Percentiles rank a stretch among this genome's conserved stretches.
phyloP scores from a whole-genome alignment of 257 asterid genomes.

The Gentiana macrophylla region DNA sequence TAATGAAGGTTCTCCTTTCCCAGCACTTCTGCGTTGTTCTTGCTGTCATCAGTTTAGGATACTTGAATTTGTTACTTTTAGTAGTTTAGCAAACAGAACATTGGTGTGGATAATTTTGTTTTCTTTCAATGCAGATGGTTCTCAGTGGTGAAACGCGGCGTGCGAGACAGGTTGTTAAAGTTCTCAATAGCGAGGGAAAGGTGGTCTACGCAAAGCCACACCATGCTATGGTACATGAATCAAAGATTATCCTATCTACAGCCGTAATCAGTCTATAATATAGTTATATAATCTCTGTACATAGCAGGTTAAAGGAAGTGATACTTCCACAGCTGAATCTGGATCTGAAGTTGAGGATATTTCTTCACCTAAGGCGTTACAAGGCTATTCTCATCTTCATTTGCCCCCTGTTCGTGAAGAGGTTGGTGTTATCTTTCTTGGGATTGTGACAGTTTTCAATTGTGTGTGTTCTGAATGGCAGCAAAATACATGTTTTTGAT shows the following conservation, averaged over 20 bases:
- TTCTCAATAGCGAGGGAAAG: constrained; percentile 92
- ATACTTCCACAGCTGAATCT: constrained; percentile 94
- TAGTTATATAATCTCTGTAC: constrained; percentile 5
- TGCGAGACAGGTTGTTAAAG: constrained; percentile 85
- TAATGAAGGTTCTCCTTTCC: constrained; percentile 50
- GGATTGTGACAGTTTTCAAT: too few relatives aligned
- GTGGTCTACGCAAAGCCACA: constrained; percentile 93
- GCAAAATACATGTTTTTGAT: too few relatives aligned
- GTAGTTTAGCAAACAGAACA: neutral
- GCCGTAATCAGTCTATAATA: neutral
- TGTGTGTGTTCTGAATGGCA: neutral
- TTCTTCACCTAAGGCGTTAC: constrained; percentile 78
- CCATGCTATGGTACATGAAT: constrained; percentile 41
- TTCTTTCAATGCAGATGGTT: constrained; percentile 57
- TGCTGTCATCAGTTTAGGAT: neutral
- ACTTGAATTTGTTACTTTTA: too few relatives aligned
- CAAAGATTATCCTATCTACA: too few relatives aligned
- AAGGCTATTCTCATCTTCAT: constrained; percentile 78
- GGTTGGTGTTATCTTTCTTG: constrained; percentile 26
- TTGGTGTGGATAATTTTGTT: neutral
- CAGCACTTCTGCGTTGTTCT: neutral
- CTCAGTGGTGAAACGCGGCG: constrained; percentile 67
- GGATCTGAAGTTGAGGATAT: constrained; percentile 99
- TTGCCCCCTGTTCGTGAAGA: constrained; percentile 99
- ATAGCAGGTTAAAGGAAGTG: constrained; percentile 77